A percentile compares a stretch with the other conserved stretches of the same genome.
Conservation (phyloP, 768 basidiomycete species). For the Dacryopinax primogenitus region DNA sequence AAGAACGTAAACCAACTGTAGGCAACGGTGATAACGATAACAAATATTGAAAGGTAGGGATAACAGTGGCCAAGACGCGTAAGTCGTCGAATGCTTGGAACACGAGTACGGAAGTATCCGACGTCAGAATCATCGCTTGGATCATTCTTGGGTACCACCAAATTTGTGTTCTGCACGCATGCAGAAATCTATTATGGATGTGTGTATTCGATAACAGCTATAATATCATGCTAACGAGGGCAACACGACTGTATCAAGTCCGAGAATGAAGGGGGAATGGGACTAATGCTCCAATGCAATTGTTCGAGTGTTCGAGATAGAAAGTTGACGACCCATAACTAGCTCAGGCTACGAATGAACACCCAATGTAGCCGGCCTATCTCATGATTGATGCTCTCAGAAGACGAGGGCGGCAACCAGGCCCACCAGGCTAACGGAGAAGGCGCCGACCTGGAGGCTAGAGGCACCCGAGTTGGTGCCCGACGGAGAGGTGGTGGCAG, state of each 20-base stretch:
- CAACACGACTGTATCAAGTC: neutral
- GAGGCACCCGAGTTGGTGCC: neutral
- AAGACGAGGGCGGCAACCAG: neutral
- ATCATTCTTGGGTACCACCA: neutral
- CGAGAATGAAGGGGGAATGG: neutral
- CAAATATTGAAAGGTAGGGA: neutral
- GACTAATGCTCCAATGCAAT: neutral
- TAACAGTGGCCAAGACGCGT: neutral
- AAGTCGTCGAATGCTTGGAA: neutral
- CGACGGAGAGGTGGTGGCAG: neutral
- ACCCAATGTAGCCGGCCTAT: neutral
- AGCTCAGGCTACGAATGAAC: neutral
- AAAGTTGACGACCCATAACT: neutral
- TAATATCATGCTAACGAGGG: conserved; percentile 5
- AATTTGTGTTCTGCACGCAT: neutral
- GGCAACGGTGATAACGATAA: neutral
- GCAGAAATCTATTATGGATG: conserved; percentile 1
- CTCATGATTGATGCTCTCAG: neutral
- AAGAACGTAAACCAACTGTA: neutral
- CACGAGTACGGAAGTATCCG: neutral
- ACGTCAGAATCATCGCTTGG: neutral
- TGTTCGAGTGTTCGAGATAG: neutral
- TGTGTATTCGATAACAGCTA: neutral
- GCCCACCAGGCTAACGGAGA: neutral
- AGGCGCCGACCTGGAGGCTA: neutral